A percentile compares a stretch with the other conserved stretches of the same genome.
Evolutionary conservation across 2,329 filamentous ascomycete genomes (phyloP).

Genomic region (Dactylonectria estremocensis): DNA sequence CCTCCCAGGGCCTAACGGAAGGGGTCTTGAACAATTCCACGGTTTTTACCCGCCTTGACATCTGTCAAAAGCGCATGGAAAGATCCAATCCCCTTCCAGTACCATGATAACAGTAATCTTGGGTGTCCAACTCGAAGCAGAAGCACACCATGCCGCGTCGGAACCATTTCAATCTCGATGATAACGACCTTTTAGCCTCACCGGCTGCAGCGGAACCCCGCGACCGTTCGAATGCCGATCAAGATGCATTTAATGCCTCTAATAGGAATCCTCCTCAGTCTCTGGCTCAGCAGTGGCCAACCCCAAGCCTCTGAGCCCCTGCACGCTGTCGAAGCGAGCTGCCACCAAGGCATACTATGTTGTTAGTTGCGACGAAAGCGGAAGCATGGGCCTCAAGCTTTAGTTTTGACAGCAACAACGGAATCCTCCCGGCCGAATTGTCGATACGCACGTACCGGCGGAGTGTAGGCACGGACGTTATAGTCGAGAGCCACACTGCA

Average conservation of each 20-base stretch:
- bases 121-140: background rate
- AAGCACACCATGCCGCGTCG: background rate
- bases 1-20: constrained; percentile 4
- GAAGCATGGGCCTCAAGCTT: background rate
- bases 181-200: background rate
- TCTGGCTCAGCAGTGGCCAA: constrained; percentile 1
- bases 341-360: constrained; percentile 3
- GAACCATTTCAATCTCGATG: background rate
- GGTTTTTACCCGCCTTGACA: constrained; percentile 2
- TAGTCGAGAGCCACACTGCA: background rate
- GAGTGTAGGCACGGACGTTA: background rate
- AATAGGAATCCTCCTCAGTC: background rate
- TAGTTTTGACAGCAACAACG: constrained; percentile 9
- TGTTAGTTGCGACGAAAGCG: background rate
- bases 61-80: constrained; percentile 22
- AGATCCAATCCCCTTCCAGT: constrained; percentile 4
- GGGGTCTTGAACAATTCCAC: constrained; percentile 21
- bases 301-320: constrained; percentile 6
- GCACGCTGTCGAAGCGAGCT: constrained; percentile 11
- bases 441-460: background rate
- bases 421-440: constrained; percentile 1
- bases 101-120: constrained; percentile 1
- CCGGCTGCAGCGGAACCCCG: constrained; percentile 17
- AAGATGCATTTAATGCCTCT: constrained; percentile 10
- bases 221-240: constrained; percentile 22